Conservation (phyloP, 2,329 filamentous ascomycete genomes). For the Penicillium fuscoglaucum region DNA sequence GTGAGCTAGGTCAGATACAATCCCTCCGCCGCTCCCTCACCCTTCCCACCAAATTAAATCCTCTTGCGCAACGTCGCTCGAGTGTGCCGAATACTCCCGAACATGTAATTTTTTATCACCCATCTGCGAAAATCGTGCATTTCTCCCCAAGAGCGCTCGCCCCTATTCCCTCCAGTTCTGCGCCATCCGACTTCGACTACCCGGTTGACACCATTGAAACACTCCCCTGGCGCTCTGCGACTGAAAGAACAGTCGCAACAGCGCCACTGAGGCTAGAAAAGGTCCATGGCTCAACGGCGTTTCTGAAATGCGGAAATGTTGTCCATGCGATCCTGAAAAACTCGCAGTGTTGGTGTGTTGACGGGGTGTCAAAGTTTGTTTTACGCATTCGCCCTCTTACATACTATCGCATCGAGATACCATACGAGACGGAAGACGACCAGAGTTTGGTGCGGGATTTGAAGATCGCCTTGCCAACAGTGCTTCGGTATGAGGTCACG, state of each 20-base stretch:
- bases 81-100: constrained; percentile 33
- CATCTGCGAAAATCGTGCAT: constrained; percentile 69
- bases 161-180: constrained; percentile 45
- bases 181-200: constrained; percentile 48
- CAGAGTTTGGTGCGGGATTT: constrained; percentile 64
- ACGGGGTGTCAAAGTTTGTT: constrained; percentile 81
- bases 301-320: constrained; percentile 79
- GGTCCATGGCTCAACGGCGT: constrained; percentile 81
- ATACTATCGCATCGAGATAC: constrained; percentile 89
- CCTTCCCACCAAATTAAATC: constrained; percentile 38
- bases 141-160: constrained; percentile 53
- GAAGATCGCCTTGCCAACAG: constrained; percentile 67
- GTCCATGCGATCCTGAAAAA: constrained; percentile 84
- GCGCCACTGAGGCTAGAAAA: constrained; percentile 81
- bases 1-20: constrained; percentile 30
- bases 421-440: constrained; percentile 64
- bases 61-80: constrained; percentile 31
- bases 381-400: constrained; percentile 78
- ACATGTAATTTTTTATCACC: constrained; percentile 66
- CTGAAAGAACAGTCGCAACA: constrained; percentile 79
- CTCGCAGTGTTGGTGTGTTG: constrained; percentile 92
- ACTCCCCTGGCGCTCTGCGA: constrained; percentile 70
- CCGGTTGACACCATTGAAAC: constrained; percentile 59
- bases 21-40: constrained; percentile 39
- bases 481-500: constrained; percentile 84